Conservation (phyloP, 306 rosid species). For the Geum urbanum region DNA sequence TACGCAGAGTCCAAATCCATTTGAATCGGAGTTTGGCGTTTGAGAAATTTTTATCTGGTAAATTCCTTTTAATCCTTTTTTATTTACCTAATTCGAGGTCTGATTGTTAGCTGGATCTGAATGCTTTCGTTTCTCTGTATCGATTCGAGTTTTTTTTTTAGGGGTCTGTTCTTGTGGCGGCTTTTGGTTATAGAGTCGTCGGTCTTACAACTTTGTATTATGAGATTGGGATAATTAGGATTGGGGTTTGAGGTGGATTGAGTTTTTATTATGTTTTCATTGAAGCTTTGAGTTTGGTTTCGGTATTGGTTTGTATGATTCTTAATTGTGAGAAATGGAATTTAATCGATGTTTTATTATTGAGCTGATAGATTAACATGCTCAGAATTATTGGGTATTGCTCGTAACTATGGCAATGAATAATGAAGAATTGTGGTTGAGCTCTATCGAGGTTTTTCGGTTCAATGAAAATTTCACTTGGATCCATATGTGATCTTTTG, state of each 20-base stretch:
- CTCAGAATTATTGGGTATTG: not conserved
- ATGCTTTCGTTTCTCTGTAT: not conserved
- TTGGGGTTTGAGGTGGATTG: not conserved
- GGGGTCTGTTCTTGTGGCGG: not conserved
- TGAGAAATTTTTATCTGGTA: slow-evolving; percentile 15
- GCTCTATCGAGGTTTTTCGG: no score
- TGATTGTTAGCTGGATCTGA: slow-evolving; percentile 18
- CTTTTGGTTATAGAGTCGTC: not conserved
- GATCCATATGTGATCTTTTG: not conserved
- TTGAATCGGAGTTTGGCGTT: slow-evolving; percentile 16
- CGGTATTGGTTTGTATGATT: not conserved
- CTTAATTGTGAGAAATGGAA: not conserved
- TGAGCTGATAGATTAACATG: no score
- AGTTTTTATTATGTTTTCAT: not conserved
- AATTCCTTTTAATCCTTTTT: not conserved
- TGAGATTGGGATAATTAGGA: slow-evolving; percentile 2
- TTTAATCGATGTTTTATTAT: no score
- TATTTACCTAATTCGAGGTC: not conserved
- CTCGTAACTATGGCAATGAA: slow-evolving; percentile 3
- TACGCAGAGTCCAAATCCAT: slow-evolving; percentile 6
- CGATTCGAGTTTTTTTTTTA: not conserved
- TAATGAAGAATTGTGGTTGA: not conserved
- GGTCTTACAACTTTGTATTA: not conserved
- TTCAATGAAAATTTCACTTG: no score
- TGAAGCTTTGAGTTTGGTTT: not conserved